phyloP scores from a whole-genome alignment of 1,284 basidiomycete genomes.

The Moesziomyces globuligerus region DNA sequence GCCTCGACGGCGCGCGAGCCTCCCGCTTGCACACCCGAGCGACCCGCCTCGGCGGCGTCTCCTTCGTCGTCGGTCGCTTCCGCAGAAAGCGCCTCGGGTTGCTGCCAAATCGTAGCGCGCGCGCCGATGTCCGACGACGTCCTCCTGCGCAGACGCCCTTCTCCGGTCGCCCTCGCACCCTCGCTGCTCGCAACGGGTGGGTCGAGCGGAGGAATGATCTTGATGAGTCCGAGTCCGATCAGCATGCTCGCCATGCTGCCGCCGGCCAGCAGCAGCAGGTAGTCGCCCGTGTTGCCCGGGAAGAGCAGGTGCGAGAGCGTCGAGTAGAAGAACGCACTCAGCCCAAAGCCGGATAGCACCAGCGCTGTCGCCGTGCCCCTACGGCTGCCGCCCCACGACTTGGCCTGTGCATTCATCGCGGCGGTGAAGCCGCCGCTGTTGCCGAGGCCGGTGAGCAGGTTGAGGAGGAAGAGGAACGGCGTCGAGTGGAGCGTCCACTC shows the following conservation, averaged over 20 bases:
- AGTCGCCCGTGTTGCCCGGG: constrained; percentile 77
- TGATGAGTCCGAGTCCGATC: constrained; percentile 75
- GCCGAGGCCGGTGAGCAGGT: constrained; percentile 55
- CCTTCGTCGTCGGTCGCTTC: constrained; percentile 34
- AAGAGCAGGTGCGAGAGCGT: constrained; percentile 75
- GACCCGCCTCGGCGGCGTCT: not conserved
- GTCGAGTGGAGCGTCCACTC: constrained; percentile 47
- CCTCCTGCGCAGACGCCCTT: constrained; percentile 24
- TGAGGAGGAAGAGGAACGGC: constrained; percentile 48
- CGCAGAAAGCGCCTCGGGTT: constrained; percentile 28
- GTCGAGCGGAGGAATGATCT: constrained; percentile 71
- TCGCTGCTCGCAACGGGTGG: not conserved
- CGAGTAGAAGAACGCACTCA: constrained; percentile 83
- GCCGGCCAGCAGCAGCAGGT: constrained; percentile 76
- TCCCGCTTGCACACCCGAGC: not conserved
- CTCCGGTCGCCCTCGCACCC: not conserved
- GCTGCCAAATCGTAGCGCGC: constrained; percentile 44
- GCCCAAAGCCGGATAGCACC: constrained; percentile 82
- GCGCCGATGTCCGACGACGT: constrained; percentile 56
- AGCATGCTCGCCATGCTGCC: constrained; percentile 79
- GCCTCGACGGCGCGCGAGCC: constrained; percentile 7
- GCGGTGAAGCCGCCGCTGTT: constrained; percentile 64
- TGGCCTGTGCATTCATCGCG: constrained; percentile 66
- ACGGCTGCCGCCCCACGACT: constrained; percentile 53
- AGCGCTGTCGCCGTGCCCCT: constrained; percentile 78